phyloP scores from a whole-genome alignment of 164 flowering plant species.

The Malania oleifera region DNA sequence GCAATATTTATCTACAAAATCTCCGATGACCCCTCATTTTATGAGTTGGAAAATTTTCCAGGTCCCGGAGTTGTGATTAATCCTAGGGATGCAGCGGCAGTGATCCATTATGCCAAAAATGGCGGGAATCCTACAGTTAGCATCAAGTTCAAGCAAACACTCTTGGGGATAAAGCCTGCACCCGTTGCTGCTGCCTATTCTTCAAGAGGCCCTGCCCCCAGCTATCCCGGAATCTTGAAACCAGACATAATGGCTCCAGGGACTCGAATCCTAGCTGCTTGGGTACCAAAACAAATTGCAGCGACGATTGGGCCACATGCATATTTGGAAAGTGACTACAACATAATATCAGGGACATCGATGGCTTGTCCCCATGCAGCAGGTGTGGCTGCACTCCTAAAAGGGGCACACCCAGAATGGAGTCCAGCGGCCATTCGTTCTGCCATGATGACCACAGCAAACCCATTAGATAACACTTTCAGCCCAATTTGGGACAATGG shows the following conservation, averaged over 20 bases:
- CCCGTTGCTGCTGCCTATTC: neutral
- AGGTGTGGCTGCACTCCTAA: neutral
- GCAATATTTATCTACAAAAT: neutral
- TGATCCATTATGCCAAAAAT: neutral
- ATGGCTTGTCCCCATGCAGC: slow-evolving; percentile 4
- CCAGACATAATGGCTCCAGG: slow-evolving; percentile 5
- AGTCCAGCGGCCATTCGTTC: slow-evolving; percentile 1
- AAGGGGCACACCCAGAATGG: slow-evolving; percentile 3
- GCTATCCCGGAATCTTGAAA: neutral
- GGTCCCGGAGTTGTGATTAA: neutral
- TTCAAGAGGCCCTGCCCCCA: neutral
- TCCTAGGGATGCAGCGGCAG: neutral
- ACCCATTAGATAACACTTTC: too few species aligned
- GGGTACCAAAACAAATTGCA: neutral
- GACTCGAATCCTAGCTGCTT: neutral
- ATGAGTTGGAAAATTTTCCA: neutral
- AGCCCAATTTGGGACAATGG: neutral
- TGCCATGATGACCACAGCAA: slow-evolving; percentile 1
- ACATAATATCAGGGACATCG: too few species aligned
- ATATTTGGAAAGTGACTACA: neutral
- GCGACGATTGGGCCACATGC: neutral
- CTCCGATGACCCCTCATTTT: neutral
- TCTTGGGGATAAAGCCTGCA: neutral
- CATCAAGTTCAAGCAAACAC: neutral
- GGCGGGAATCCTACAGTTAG: neutral